Evolutionary conservation across 1,139 yeast genomes (phyloP), one percentile per base, ranked within the genome.

Genomic region (Magnusiomyces sp.): DNA sequence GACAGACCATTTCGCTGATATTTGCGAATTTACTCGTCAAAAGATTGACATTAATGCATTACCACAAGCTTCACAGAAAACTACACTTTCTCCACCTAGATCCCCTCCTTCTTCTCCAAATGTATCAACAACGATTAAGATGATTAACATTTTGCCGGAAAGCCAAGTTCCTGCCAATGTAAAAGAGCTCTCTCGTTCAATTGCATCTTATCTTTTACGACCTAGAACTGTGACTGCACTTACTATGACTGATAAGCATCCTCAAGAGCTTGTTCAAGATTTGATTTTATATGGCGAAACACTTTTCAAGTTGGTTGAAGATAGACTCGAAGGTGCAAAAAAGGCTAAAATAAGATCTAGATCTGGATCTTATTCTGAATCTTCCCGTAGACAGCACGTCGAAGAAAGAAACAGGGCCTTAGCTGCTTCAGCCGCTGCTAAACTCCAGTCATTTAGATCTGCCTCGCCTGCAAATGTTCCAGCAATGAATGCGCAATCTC

Each of bases 221-320:
- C 71, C 71, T 0, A 57, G 69, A 14, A 60, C 59, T 0, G 60
- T 60, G n/a, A 62, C 66, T 1, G 59, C 64, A 0, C 48, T 59
- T 2, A 60, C 60, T 11, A 58, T 62, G 62, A 53, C 59, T 11
- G 70, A 65, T 46, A 57, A 54, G 38, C 69, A 65, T 49, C 68
- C 70, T 1, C 50, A 49, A 2, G 47, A 42, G 46, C 56, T 68
- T 19, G 40, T 67, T 7, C 46, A 49, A 7, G 68, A 63, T 38
- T 51, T 68, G 32, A 52, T 68, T 14, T 31, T 41, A 13, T 51
- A 62, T 40, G 55, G 58, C 2, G 55, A 55, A 1, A 52, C 50
- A 31, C 48, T 67, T 9, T 65, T 66, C 45, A 45, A 51, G 5
- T 47, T 50, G 13, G 54, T 62, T 16, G 55, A 57, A n/a, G 53